These are phyloP conservation scores for Pythium grandisporangium DNA, from an alignment of 352 stramenopile genomes.

Conservation along the genomic window DNA sequence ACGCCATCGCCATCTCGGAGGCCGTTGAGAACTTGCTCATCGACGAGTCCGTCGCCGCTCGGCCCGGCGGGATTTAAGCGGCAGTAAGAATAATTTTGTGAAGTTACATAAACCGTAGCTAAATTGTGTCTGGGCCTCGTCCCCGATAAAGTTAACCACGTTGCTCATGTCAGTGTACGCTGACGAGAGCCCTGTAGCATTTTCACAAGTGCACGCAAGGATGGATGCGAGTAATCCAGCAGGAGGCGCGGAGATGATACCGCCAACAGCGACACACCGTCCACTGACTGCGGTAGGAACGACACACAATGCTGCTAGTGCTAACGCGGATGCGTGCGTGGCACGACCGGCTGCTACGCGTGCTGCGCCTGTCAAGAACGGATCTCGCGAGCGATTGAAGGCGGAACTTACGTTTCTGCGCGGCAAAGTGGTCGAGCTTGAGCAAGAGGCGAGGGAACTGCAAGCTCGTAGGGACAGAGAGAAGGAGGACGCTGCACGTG, in stretches of 20 bases:
- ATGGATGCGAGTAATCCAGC: background rate
- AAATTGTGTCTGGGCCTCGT: too few species aligned
- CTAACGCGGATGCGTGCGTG: too few species aligned
- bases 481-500: slow-evolving; percentile 7
- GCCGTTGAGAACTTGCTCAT: slow-evolving; percentile 47
- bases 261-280: too few species aligned
- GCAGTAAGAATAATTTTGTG: background rate
- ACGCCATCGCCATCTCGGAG: slow-evolving; percentile 30
- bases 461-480: slow-evolving; percentile 14
- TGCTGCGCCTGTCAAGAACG: too few species aligned
- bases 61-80: background rate
- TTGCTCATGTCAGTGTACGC: too few species aligned
- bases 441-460: slow-evolving; percentile 21
- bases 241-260: background rate
- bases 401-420: slow-evolving; percentile 35
- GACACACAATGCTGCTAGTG: too few species aligned
- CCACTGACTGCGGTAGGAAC: too few species aligned
- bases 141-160: too few species aligned
- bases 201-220: background rate
- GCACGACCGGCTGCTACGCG: too few species aligned
- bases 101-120: background rate
- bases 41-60: slow-evolving; percentile 15
- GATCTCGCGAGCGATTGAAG: slow-evolving; percentile 34
- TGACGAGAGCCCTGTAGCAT: background rate
- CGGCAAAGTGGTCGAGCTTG: slow-evolving; percentile 30